Conservation (phyloP, 2,329 filamentous ascomycete species). For the Teratosphaeria epicoccoides region DNA sequence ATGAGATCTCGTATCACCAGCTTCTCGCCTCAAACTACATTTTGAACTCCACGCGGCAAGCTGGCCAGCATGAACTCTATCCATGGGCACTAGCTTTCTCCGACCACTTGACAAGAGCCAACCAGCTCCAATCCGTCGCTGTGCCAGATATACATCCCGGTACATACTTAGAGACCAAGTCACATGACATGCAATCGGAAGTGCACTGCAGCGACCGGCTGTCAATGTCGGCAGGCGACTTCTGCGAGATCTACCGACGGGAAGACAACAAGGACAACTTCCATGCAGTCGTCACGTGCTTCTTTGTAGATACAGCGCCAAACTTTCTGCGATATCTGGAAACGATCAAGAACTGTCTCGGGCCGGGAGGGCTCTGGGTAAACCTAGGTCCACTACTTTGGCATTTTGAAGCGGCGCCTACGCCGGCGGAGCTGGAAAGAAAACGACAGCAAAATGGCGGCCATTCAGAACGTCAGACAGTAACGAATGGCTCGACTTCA, state of each 20-base stretch:
- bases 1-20: slow-evolving; percentile 93
- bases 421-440: slow-evolving; percentile 38
- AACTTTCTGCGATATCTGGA: slow-evolving; percentile 87
- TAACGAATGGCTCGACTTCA: not conserved
- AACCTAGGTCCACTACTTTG: slow-evolving; percentile 87
- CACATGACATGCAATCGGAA: slow-evolving; percentile 11
- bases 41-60: slow-evolving; percentile 54
- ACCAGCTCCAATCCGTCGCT: slow-evolving; percentile 63
- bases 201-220: slow-evolving; percentile 52
- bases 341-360: slow-evolving; percentile 67
- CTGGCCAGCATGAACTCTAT: slow-evolving; percentile 60
- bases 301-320: slow-evolving; percentile 94
- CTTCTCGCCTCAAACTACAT: slow-evolving; percentile 74
- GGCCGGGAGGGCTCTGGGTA: slow-evolving; percentile 67
- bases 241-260: slow-evolving; percentile 71
- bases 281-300: slow-evolving; percentile 78
- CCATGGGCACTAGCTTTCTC: slow-evolving; percentile 85
- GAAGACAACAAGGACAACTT: slow-evolving; percentile 52
- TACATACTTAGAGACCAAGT: slow-evolving; percentile 24
- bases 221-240: slow-evolving; percentile 90
- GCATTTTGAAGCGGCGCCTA: slow-evolving; percentile 78
- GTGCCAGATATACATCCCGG: slow-evolving; percentile 62
- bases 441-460: not conserved
- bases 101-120: slow-evolving; percentile 62
- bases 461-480: not conserved